Conservation (phyloP, 306 rosid species). For the Luffa acutangula region DNA sequence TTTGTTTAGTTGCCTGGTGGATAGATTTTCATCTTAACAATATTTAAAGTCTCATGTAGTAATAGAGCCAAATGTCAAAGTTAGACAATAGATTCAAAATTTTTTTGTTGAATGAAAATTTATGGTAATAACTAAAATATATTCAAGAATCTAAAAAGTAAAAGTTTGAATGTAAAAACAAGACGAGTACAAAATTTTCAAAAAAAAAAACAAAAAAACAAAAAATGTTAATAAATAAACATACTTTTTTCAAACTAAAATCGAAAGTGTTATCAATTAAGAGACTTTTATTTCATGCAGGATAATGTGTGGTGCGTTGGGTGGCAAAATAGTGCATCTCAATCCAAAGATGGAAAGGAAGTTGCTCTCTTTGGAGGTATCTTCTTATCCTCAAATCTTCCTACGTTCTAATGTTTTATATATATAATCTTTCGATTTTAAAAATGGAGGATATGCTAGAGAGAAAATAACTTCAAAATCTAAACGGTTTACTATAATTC, state of each 20-base stretch:
- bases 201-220: too few relatives aligned
- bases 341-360: slow-evolving; percentile 7
- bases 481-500: neutral
- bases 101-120: neutral
- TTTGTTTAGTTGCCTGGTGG: slow-evolving; percentile 4
- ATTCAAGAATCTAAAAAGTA: neutral
- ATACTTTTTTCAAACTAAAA: neutral
- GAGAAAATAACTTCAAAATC: neutral
- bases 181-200: too few relatives aligned
- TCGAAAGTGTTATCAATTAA: neutral
- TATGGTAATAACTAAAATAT: neutral
- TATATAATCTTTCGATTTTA: neutral
- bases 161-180: neutral
- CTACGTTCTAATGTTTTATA: neutral
- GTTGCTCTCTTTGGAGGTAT: slow-evolving; percentile 15
- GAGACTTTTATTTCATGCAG: slow-evolving; percentile 2
- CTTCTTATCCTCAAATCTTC: neutral
- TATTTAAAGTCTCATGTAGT: neutral
- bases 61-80: neutral
- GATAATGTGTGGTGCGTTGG: slow-evolving; percentile 11
- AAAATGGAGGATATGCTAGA: too few relatives aligned
- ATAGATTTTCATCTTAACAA: neutral
- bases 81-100: neutral
- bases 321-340: slow-evolving; percentile 14
- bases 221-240: neutral